These are phyloP conservation scores for Xerocomus potaroensis DNA, from an alignment of 768 basidiomycete genomes.

Conservation along the genomic window DNA sequence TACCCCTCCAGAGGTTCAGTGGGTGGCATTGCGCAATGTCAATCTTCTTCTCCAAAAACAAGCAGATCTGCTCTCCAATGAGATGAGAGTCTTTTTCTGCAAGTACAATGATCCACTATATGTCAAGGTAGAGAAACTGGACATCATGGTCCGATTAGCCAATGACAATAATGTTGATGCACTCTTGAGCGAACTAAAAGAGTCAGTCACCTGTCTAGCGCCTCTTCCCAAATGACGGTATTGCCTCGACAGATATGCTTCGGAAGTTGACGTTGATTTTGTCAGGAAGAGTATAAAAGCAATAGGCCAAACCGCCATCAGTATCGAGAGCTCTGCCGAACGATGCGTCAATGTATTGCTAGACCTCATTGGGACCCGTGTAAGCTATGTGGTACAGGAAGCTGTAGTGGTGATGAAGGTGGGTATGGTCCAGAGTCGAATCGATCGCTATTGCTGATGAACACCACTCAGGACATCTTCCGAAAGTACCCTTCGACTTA, in stretches of 20 bases:
- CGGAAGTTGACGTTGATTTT: constrained; percentile 98
- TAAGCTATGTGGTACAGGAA: constrained; percentile 98
- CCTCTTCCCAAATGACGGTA: constrained; percentile 1
- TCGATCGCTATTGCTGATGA: neutral
- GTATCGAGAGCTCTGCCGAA: constrained; percentile 89
- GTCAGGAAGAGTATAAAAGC: constrained; percentile 93
- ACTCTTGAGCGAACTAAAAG: constrained; percentile 90
- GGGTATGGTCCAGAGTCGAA: constrained; percentile 5
- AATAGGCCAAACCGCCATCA: constrained; percentile 94
- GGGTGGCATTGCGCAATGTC: constrained; percentile 96
- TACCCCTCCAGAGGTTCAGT: constrained; percentile 96
- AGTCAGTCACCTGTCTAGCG: constrained; percentile 49
- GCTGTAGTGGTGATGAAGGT: constrained; percentile 99
- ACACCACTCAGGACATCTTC: constrained; percentile 79
- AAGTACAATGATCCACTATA: constrained; percentile 99
- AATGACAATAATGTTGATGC: constrained; percentile 92
- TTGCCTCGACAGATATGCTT: constrained; percentile 66
- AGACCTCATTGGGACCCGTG: constrained; percentile 87
- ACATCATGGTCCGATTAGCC: constrained; percentile 95
- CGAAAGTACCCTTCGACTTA: constrained; percentile 95
- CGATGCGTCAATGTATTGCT: constrained; percentile 92
- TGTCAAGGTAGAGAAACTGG: constrained; percentile 97
- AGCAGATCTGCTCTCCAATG: constrained; percentile 83
- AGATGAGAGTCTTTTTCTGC: constrained; percentile 99
- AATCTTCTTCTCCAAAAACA: constrained; percentile 95